Percentiles rank a stretch among this genome's conserved stretches.
Conservation (phyloP, 2,329 filamentous ascomycete genomes). For the Huntiella bhutanensis region DNA sequence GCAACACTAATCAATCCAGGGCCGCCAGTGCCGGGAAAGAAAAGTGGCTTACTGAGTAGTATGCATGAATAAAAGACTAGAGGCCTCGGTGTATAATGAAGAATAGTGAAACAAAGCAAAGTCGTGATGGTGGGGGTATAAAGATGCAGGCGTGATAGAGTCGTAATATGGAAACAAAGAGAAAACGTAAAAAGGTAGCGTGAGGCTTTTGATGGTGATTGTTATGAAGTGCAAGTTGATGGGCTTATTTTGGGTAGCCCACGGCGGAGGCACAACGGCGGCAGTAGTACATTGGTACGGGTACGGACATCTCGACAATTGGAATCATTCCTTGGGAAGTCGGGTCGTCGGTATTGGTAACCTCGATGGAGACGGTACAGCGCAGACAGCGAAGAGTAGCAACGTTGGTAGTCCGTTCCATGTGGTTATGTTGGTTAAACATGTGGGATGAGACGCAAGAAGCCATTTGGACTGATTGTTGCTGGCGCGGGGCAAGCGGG, state of each 20-base stretch:
- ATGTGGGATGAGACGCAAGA: conserved; percentile 1
- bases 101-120: background rate
- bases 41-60: no score
- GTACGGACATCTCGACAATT: conserved; percentile 38
- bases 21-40: no score
- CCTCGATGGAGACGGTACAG: conserved; percentile 39
- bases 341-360: conserved; percentile 40
- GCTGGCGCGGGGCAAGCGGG: background rate
- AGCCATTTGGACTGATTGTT: background rate
- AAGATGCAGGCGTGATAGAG: background rate
- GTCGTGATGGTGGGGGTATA: conserved; percentile 2
- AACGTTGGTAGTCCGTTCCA: conserved; percentile 31
- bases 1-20: no score
- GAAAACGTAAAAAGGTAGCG: background rate
- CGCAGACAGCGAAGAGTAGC: conserved; percentile 44
- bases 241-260: conserved; percentile 14
- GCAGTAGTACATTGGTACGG: conserved; percentile 34
- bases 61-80: no score
- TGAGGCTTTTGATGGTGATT: background rate
- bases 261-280: conserved; percentile 43
- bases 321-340: conserved; percentile 42
- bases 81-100: background rate
- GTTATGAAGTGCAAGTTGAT: background rate
- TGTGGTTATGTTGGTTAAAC: conserved; percentile 13
- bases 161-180: background rate